phyloP scores from a whole-genome alignment of 2,329 filamentous ascomycete species.

The Talaromyces verruculosus region DNA sequence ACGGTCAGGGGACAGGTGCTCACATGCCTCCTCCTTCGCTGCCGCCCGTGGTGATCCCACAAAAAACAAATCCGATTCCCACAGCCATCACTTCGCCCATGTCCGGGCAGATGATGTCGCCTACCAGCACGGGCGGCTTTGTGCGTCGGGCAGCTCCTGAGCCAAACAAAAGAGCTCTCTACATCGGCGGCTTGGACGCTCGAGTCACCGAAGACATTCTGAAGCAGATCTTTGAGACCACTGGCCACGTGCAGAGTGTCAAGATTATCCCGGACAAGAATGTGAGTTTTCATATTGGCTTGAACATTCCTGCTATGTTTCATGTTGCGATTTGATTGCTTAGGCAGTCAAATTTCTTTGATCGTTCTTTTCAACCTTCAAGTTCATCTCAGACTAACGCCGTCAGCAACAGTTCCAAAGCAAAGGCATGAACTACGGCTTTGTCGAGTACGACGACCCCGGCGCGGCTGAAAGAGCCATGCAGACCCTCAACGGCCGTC shows the following conservation, averaged over 20 bases:
- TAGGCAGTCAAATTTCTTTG: background rate
- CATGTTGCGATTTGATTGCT: too few relatives aligned
- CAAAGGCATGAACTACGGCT: slow-evolving; percentile 98
- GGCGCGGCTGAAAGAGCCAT: slow-evolving; percentile 95
- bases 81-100: slow-evolving; percentile 88
- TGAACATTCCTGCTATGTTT: background rate
- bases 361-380: background rate
- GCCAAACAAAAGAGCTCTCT: slow-evolving; percentile 96
- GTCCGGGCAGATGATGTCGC: slow-evolving; percentile 77
- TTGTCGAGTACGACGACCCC: slow-evolving; percentile 97
- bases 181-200: slow-evolving; percentile 91
- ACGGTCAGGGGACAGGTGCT: slow-evolving; percentile 65
- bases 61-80: slow-evolving; percentile 93
- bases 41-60: slow-evolving; percentile 79
- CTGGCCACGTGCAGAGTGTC: slow-evolving; percentile 95
- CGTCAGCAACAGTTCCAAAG: slow-evolving; percentile 56
- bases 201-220: slow-evolving; percentile 94
- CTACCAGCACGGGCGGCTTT: slow-evolving; percentile 76
- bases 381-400: background rate
- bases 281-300: slow-evolving; percentile 58
- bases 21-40: slow-evolving; percentile 89
- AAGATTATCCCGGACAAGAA: slow-evolving; percentile 99
- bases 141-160: slow-evolving; percentile 90
- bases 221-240: slow-evolving; percentile 98
- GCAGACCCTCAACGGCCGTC: slow-evolving; percentile 91